phyloP scores from a whole-genome alignment of 768 basidiomycete species.

The Peribolospora kevripleyi region DNA sequence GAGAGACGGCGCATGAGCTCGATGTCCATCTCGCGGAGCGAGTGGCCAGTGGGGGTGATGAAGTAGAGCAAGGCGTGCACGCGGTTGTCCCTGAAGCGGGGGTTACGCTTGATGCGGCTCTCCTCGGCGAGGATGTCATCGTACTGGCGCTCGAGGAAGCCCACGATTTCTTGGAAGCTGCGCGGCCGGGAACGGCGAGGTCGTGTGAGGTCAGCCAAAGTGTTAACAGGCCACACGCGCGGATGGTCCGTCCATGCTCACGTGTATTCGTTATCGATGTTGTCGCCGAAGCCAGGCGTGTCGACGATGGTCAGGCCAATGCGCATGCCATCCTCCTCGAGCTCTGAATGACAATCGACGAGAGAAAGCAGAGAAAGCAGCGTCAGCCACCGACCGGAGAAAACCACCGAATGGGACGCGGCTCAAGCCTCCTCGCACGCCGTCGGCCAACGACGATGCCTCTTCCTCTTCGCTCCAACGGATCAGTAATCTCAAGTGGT shows the following conservation, averaged over 20 bases:
- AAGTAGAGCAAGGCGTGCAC: slow-evolving; percentile 93
- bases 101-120: slow-evolving; percentile 97
- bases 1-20: slow-evolving; percentile 96
- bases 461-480: no score
- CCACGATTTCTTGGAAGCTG: slow-evolving; percentile 92
- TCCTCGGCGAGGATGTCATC: slow-evolving; percentile 97
- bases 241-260: slow-evolving; percentile 18
- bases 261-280: slow-evolving; percentile 97
- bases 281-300: slow-evolving; percentile 95
- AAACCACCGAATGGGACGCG: neutral
- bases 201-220: neutral
- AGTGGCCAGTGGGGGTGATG: slow-evolving; percentile 91
- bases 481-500: no score
- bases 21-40: slow-evolving; percentile 88
- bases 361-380: neutral
- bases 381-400: neutral
- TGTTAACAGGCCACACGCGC: neutral
- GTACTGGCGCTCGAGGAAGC: slow-evolving; percentile 92
- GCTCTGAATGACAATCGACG: slow-evolving; percentile 30
- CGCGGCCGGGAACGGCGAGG: neutral
- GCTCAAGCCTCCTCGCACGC: neutral
- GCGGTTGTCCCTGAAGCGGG: slow-evolving; percentile 93
- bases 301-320: slow-evolving; percentile 96
- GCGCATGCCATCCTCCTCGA: slow-evolving; percentile 94
- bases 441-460: slow-evolving; percentile 15